Evolutionary conservation across 257 asterid genomes (phyloP).

Genomic region (Solanum appendiculatum): DNA sequence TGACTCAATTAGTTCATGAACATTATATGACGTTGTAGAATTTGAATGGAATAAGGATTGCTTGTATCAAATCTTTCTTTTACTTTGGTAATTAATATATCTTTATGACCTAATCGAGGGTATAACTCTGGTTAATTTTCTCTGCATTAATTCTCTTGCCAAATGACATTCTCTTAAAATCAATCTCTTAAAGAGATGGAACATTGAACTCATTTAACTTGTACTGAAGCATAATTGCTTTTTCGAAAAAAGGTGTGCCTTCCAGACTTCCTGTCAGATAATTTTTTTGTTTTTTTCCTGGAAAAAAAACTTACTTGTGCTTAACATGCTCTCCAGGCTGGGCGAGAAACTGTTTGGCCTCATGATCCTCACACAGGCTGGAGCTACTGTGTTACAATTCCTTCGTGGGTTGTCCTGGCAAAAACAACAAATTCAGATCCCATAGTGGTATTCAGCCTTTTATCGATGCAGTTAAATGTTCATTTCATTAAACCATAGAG

Average conservation of each 20-base stretch:
- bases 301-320: neutral
- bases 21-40: neutral
- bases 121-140: neutral
- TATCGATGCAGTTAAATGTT: slow-evolving; percentile 6
- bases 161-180: neutral
- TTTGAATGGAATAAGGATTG: neutral
- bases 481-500: neutral
- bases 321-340: slow-evolving; percentile 44
- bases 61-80: neutral
- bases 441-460: slow-evolving; percentile 62
- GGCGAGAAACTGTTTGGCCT: slow-evolving; percentile 88
- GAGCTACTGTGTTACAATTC: slow-evolving; percentile 90
- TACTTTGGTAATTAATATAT: neutral
- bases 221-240: neutral
- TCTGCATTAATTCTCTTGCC: neutral
- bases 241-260: neutral
- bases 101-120: neutral
- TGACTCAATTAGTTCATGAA: neutral
- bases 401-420: slow-evolving; percentile 93
- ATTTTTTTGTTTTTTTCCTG: neutral
- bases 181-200: neutral
- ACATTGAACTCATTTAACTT: neutral
- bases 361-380: slow-evolving; percentile 94
- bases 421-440: slow-evolving; percentile 94
- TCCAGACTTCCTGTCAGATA: neutral